A percentile compares a stretch with the other conserved stretches of the same genome.
Conservation (phyloP, 257 asterid species). For the Hygrophila difformis region DNA sequence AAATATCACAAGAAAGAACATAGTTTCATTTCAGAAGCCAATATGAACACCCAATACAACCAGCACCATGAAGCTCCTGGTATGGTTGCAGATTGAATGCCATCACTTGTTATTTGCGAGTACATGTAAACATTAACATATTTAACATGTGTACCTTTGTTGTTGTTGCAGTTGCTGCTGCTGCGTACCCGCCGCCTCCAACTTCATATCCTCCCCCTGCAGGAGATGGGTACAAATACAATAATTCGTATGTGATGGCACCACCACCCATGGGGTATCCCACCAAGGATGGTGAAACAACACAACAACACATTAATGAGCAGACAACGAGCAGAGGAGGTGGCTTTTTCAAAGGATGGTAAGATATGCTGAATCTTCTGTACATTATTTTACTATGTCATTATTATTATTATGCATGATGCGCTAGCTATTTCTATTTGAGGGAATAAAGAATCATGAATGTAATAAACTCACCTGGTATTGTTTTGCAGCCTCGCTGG, state of each 20-base stretch:
- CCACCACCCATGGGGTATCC: slow-evolving; percentile 39
- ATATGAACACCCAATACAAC: slow-evolving; percentile 21
- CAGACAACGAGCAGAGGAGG: slow-evolving; percentile 25
- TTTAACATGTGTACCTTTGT: neutral
- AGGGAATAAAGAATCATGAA: too few relatives aligned
- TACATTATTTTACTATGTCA: too few relatives aligned
- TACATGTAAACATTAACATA: too few relatives aligned
- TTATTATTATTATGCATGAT: too few relatives aligned
- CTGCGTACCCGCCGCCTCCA: slow-evolving; percentile 18
- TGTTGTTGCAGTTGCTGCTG: neutral
- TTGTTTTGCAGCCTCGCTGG: slow-evolving; percentile 20
- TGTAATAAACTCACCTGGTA: neutral
- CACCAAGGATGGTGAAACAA: slow-evolving; percentile 14
- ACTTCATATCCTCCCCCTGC: slow-evolving; percentile 12
- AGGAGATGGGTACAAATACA: neutral
- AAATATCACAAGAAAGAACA: too few relatives aligned
- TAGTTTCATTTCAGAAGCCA: neutral
- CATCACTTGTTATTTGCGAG: too few relatives aligned
- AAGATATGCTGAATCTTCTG: slow-evolving; percentile 5
- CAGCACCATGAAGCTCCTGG: slow-evolving; percentile 12
- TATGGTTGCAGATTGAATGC: neutral
- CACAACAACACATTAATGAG: slow-evolving; percentile 5
- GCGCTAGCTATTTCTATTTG: too few relatives aligned
- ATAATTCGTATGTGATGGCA: slow-evolving; percentile 18
- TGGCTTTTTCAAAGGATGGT: slow-evolving; percentile 37